Evolutionary conservation across 805 yeast genomes (phyloP), one percentile per base, ranked within the genome.

Genomic region (Candida lessepsii): DNA sequence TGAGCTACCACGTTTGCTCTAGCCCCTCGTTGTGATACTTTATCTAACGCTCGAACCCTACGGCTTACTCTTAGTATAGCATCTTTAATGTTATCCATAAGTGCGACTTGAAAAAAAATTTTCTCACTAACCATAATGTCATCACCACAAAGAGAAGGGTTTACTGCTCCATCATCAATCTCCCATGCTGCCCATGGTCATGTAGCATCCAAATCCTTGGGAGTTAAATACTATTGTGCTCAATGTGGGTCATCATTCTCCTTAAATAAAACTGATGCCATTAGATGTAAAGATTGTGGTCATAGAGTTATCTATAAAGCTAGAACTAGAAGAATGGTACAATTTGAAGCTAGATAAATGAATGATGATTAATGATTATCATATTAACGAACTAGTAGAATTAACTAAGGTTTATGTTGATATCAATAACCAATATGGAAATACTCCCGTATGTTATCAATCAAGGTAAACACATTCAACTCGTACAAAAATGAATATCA

Each of bases 231-330:
- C 68, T 82, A 89, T 60, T 91, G 99, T 67, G 96, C 98, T 31
- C 93, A 88, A 71, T 93, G 99, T 68, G 96, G 97, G 7, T 79
- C 90, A 41, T 81, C 83, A 40, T 84, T 90, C 53, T 80, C 95
- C 2, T 77, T 93, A 51, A 82, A 88, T 39, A 88, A 91, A 68
- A 87, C 86, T 52, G 99, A 93, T 63, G 96, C 98, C 21, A 96
- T 93, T 49, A 86, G 98, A 71, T 93, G 99, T 71, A 90, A 89
- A 68, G 96, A 90, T 53, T 93, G 99, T 68, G 99, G 99, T 48
- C 98, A 93, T 71, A 84, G 99, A 70, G 97, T 93, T 45, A 73
- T 93, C 48, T 87, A 91, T 73, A 93, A 93, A 73, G 96, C 96
- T 47, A 84, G 99, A 73, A 91, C 98, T 36, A 86, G 90, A 75